phyloP scores from a whole-genome alignment of 306 rosid genomes.

The Alnus glutinosa region DNA sequence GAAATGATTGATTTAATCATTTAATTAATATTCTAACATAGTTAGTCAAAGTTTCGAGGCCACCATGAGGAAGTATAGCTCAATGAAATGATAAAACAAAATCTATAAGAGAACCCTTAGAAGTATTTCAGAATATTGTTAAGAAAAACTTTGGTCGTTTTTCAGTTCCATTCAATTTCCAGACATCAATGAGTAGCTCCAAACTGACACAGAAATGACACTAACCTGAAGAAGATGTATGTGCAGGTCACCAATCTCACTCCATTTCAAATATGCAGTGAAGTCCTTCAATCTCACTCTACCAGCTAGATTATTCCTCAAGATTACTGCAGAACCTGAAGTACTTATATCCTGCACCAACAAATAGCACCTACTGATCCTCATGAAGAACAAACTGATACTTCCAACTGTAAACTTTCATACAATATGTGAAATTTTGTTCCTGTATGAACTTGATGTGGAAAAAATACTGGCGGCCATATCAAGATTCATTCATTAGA shows the following conservation, averaged over 20 bases:
- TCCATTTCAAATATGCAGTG: conserved; percentile 69
- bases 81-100: neutral
- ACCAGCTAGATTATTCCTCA: conserved; percentile 48
- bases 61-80: neutral
- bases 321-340: conserved; percentile 55
- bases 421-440: neutral
- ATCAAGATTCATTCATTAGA: neutral
- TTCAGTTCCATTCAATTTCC: conserved; percentile 5
- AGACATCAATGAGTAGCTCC: neutral
- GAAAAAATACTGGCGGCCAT: neutral
- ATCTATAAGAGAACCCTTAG: neutral
- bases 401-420: neutral
- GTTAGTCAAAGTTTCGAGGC: neutral
- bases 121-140: neutral
- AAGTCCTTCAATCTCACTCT: conserved; percentile 48
- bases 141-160: neutral
- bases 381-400: conserved; percentile 4
- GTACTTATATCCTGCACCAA: conserved; percentile 66
- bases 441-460: neutral
- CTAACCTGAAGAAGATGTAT: conserved; percentile 64
- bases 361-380: conserved; percentile 20
- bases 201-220: neutral
- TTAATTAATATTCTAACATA: no score
- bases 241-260: conserved; percentile 71
- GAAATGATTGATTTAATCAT: no score